Conservation (phyloP, 371 early-diverging fungal species). For the Circinella umbellata region DNA sequence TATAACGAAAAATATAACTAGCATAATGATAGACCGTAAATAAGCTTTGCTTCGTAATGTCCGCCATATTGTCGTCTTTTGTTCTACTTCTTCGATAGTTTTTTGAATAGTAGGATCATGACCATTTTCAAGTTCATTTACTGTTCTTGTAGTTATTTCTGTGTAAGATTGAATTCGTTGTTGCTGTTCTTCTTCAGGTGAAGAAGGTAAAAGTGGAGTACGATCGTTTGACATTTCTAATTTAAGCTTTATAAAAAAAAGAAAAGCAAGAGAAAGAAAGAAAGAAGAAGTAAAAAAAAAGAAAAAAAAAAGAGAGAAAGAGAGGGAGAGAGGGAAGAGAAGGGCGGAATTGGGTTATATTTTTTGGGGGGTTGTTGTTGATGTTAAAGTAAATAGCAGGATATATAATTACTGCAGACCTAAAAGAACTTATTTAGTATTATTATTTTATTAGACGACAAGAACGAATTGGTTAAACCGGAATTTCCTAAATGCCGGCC, state of each 20-base stretch:
- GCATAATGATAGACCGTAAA: conserved; percentile 40
- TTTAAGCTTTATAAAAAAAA: background rate
- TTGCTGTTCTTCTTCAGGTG: conserved; percentile 13
- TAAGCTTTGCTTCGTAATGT: conserved; percentile 50
- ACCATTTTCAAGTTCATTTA: background rate
- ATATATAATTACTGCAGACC: too few species aligned
- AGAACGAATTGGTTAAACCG: too few species aligned
- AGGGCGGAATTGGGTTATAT: background rate
- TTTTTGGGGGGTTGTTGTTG: too few species aligned
- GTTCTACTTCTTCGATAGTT: background rate
- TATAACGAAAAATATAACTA: conserved; percentile 33
- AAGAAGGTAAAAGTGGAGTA: background rate
- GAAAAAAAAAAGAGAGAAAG: background rate
- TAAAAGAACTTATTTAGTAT: too few species aligned
- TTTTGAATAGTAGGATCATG: conserved; percentile 9
- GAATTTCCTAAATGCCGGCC: too few species aligned
- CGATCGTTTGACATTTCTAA: conserved; percentile 1
- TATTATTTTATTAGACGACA: too few species aligned
- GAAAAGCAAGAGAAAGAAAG: background rate
- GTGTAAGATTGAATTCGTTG: background rate
- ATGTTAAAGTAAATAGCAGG: too few species aligned
- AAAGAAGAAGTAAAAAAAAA: background rate
- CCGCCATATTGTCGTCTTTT: conserved; percentile 23
- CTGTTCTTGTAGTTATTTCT: conserved; percentile 5
- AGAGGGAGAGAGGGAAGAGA: background rate